Percentiles rank a stretch among this genome's conserved stretches.
Evolutionary conservation across 2,329 filamentous ascomycete species (phyloP).

Genomic region (Claviceps sp.): DNA sequence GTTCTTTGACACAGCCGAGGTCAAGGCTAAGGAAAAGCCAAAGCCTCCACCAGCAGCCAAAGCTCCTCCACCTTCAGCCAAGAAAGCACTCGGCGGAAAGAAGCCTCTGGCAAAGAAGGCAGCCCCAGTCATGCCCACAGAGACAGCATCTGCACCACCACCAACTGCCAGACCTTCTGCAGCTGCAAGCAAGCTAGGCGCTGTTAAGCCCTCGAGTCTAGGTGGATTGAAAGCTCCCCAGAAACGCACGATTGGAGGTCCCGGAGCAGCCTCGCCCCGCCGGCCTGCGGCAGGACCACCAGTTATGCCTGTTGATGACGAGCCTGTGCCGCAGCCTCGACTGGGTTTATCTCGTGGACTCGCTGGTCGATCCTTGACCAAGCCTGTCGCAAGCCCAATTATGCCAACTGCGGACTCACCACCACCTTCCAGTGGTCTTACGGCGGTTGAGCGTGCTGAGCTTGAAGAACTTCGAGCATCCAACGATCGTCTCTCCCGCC

Average conservation of each 20-base stretch:
- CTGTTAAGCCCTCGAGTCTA: slow-evolving; percentile 38
- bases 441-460: slow-evolving; percentile 77
- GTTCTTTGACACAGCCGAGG: slow-evolving; percentile 53
- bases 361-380: slow-evolving; percentile 72
- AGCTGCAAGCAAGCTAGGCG: slow-evolving; percentile 37
- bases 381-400: slow-evolving; percentile 45
- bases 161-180: slow-evolving; percentile 39
- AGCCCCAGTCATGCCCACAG: slow-evolving; percentile 27
- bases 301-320: slow-evolving; percentile 42
- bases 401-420: slow-evolving; percentile 41
- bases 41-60: slow-evolving; percentile 58
- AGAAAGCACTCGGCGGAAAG: slow-evolving; percentile 33
- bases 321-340: slow-evolving; percentile 45
- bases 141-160: slow-evolving; percentile 41
- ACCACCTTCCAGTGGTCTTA: slow-evolving; percentile 50
- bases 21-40: slow-evolving; percentile 52
- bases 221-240: slow-evolving; percentile 47
- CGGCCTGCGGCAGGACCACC: slow-evolving; percentile 33
- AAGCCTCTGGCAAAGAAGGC: slow-evolving; percentile 32
- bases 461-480: slow-evolving; percentile 76
- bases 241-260: slow-evolving; percentile 37
- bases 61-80: slow-evolving; percentile 32
- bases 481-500: slow-evolving; percentile 62
- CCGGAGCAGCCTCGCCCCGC: slow-evolving; percentile 39
- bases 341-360: slow-evolving; percentile 64